Evolutionary conservation across 2,329 filamentous ascomycete genomes (phyloP).

Genomic region (Pseudogymnoascus destructans): DNA sequence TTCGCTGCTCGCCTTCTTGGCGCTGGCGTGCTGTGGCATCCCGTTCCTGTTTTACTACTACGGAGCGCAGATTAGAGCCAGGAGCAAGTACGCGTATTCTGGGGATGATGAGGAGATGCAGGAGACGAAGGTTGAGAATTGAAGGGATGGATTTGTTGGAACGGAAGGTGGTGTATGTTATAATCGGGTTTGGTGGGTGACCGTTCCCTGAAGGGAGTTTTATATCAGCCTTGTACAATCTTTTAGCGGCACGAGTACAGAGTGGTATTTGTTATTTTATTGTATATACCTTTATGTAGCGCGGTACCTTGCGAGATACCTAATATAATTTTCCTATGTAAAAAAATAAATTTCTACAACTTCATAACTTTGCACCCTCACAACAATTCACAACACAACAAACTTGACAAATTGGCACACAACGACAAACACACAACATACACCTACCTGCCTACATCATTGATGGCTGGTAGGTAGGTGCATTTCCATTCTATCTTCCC

Average conservation of each 20-base stretch:
- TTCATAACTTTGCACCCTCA: not conserved
- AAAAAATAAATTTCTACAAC: not conserved
- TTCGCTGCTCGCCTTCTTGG: slow-evolving; percentile 58
- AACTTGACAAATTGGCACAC: not conserved
- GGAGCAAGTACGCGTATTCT: slow-evolving; percentile 62
- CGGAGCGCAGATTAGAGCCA: slow-evolving; percentile 55
- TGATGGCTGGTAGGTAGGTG: not conserved
- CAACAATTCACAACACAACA: not conserved
- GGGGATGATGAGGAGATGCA: slow-evolving; percentile 37
- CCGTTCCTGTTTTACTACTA: slow-evolving; percentile 73
- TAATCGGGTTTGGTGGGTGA: not conserved
- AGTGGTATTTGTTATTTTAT: not conserved
- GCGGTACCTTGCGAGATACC: not conserved
- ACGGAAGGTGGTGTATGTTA: not conserved
- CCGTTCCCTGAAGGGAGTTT: not conserved
- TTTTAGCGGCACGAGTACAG: not conserved
- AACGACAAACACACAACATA: not conserved
- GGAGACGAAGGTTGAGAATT: not conserved
- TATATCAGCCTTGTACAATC: not conserved
- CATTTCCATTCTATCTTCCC: not conserved
- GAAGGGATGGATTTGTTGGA: not conserved
- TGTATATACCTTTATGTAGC: slow-evolving; percentile 6
- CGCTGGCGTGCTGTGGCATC: slow-evolving; percentile 65
- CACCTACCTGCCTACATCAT: not conserved
- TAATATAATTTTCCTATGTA: slow-evolving; percentile 5